phyloP scores from a whole-genome alignment of 768 basidiomycete genomes.

The Mycena pura region DNA sequence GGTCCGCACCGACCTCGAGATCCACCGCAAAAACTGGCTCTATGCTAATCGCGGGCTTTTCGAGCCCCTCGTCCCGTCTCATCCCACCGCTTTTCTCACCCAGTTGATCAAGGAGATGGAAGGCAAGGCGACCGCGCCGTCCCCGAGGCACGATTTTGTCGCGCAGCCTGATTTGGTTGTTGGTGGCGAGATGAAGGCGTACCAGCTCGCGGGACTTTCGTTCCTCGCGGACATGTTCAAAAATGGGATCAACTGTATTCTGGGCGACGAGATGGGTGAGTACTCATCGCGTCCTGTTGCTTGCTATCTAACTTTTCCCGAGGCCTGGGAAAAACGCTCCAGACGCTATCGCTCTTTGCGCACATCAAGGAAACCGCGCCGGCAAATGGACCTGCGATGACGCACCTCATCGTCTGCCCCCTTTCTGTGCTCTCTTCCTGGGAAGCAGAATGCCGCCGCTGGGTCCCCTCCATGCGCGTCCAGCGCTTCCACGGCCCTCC shows the following conservation, averaged over 20 bases:
- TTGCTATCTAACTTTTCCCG: constrained; percentile 25
- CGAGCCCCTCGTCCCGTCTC: constrained; percentile 52
- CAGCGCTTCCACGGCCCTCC: constrained; percentile 69
- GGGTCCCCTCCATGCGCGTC: constrained; percentile 57
- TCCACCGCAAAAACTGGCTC: constrained; percentile 50
- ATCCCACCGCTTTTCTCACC: constrained; percentile 42
- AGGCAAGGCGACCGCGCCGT: constrained; percentile 29
- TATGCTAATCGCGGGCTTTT: constrained; percentile 51
- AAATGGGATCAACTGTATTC: constrained; percentile 75
- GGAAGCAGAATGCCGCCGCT: constrained; percentile 62
- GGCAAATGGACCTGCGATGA: constrained; percentile 44
- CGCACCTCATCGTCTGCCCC: constrained; percentile 78
- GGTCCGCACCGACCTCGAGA: constrained; percentile 4
- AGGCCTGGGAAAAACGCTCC: constrained; percentile 72
- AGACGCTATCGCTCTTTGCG: constrained; percentile 71
- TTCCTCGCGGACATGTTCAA: constrained; percentile 72
- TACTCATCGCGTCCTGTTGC: neutral
- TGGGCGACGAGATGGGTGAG: constrained; percentile 67
- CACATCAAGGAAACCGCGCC: constrained; percentile 64
- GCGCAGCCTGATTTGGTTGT: constrained; percentile 58
- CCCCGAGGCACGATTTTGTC: constrained; percentile 46
- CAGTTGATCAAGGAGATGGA: constrained; percentile 39
- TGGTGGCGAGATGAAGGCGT: constrained; percentile 72
- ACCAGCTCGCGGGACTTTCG: constrained; percentile 73
- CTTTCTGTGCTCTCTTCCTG: constrained; percentile 70